A percentile compares a stretch with the other conserved stretches of the same genome.
These are phyloP conservation scores for Chlorella vulgaris DNA, from an alignment of 139 green algal species.

Conservation along the genomic window DNA sequence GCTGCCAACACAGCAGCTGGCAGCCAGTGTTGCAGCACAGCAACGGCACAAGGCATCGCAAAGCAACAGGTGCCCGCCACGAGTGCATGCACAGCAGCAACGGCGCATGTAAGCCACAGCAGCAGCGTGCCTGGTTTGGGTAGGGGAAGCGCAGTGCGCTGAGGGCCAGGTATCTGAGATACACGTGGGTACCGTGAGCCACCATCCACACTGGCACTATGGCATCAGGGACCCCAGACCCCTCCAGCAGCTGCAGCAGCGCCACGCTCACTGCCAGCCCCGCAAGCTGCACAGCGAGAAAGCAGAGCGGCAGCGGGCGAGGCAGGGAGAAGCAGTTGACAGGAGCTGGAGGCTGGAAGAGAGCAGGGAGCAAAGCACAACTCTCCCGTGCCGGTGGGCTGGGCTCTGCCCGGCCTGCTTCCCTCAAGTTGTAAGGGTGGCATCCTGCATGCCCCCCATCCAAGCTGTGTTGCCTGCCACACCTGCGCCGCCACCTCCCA, in stretches of 20 bases:
- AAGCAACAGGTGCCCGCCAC: too few relatives aligned
- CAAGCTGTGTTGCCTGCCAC: too few relatives aligned
- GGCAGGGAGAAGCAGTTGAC: too few relatives aligned
- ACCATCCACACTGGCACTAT: conserved; percentile 65
- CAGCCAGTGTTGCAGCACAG: too few relatives aligned
- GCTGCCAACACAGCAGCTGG: too few relatives aligned
- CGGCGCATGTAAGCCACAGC: neutral
- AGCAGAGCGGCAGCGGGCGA: neutral
- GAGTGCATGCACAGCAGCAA: neutral
- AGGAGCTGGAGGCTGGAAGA: too few relatives aligned
- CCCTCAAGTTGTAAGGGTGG: too few relatives aligned
- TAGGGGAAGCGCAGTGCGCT: conserved; percentile 57
- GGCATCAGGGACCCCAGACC: conserved; percentile 29
- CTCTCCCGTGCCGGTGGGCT: too few relatives aligned
- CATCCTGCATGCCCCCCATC: too few relatives aligned
- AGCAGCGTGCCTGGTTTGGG: conserved; percentile 52
- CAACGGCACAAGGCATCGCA: too few relatives aligned
- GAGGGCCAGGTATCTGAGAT: conserved; percentile 64
- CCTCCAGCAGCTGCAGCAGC: conserved; percentile 60
- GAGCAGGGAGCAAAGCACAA: too few relatives aligned
- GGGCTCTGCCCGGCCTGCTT: too few relatives aligned
- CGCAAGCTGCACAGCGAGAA: conserved; percentile 54
- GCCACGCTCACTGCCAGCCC: conserved; percentile 71
- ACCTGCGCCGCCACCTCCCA: conserved; percentile 73
- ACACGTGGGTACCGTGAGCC: conserved; percentile 67